These are phyloP conservation scores for Penicillium pancosmium DNA, from an alignment of 495 filamentous ascomycete genomes.

Conservation along the genomic window DNA sequence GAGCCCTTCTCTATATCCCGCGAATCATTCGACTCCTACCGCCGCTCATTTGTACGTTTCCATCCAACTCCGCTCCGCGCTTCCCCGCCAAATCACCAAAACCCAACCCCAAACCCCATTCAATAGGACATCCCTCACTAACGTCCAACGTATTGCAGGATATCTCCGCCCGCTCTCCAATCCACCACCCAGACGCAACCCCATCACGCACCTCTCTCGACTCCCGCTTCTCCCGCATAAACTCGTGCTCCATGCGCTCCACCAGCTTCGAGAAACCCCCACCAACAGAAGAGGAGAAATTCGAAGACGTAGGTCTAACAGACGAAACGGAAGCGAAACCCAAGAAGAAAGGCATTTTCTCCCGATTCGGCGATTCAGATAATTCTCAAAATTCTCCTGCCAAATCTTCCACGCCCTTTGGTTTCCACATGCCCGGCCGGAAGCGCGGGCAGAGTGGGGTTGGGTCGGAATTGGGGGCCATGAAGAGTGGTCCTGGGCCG, in stretches of 20 bases:
- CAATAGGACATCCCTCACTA: neutral
- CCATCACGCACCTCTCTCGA: conserved; percentile 79
- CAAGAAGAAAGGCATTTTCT: conserved; percentile 84
- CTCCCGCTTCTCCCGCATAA: conserved; percentile 61
- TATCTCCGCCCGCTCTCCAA: conserved; percentile 85
- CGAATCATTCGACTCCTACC: conserved; percentile 97
- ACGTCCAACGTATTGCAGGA: conserved; percentile 57
- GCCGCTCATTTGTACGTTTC: conserved; percentile 84
- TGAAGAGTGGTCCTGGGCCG: conserved; percentile 38
- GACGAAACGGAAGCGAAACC: conserved; percentile 71
- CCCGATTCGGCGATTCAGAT: conserved; percentile 72
- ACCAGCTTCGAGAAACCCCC: conserved; percentile 55
- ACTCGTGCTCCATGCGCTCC: conserved; percentile 52
- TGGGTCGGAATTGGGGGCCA: conserved; percentile 67
- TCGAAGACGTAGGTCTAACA: conserved; percentile 89
- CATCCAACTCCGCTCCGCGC: neutral
- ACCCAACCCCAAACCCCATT: too few species aligned
- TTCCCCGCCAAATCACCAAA: neutral
- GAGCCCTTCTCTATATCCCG: conserved; percentile 97
- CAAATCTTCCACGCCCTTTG: conserved; percentile 49
- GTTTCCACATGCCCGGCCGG: conserved; percentile 70
- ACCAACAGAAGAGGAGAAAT: conserved; percentile 71
- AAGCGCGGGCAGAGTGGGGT: conserved; percentile 76
- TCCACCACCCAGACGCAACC: conserved; percentile 57
- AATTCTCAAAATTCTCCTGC: conserved; percentile 12